Evolutionary conservation across 768 basidiomycete genomes (phyloP), one percentile per base, ranked within the genome.

Genomic region (Austroboletus eburneus): DNA sequence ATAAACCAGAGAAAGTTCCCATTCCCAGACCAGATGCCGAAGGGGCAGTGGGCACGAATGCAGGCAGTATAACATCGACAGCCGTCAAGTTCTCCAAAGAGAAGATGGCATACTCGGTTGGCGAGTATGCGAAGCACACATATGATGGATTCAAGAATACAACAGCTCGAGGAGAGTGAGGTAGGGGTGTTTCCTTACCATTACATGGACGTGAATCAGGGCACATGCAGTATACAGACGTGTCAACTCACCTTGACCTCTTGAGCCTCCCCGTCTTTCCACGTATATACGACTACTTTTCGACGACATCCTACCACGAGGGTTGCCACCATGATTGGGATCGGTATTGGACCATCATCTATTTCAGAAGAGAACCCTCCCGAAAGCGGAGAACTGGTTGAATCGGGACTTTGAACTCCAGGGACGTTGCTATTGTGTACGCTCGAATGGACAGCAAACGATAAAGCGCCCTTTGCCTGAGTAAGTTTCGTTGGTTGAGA

Each of bases 111-210:
- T 79, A 73, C 25, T 67, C 65, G 0, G 85, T 80, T 0, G 80
- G 74, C n/a, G 87, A 80, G 63, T 92, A 92, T 0, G 86, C 89
- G 52, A 93, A 81, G 54, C 86, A 85, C 9, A 78, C 72, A 2
- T 72, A 72, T 21, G 81, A 73, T 5, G 76, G 57, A 49, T 80
- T 71, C 41, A 91, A 66, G 62, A 97, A 94, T 3, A 83, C 72
- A 41, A 96, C 83, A 0, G 78, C 74, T 33, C 96, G 80, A n/a
- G 96, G 85, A 9, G 93, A 92, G 62, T 98, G 95, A 12, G 94
- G 88, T 4, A 97, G 72, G 0, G 73, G 57, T 3, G 82, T 70
- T 77, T 98, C 95, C 88, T 94, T 27, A 18, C 18, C 38, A n/a
- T 17, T 46, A 40, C 46, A 39, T 42, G 33, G 16, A 29, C 24